Base-by-base conservation (phyloP, 768 basidiomycete genomes). In the Russula sp. region DNA sequence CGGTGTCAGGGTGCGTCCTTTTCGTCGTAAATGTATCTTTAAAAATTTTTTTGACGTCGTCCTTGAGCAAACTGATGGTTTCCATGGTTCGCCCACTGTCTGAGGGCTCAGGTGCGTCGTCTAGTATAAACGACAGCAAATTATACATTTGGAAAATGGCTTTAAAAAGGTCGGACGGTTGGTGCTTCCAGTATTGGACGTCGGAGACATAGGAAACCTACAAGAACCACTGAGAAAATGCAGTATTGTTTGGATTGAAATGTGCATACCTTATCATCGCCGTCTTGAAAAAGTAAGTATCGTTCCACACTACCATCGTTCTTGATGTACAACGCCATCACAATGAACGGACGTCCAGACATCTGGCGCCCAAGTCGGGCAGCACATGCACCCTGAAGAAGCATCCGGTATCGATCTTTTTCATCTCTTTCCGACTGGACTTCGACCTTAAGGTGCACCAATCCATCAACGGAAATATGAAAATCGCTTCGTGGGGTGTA, bases 401-500 rank as follows among this genome's bases (percentile, higher is more conserved):
- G 46, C 25, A 48, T 48, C 29, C 46, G 25, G 29, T 48, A 48
- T 41, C 38, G 51, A n/a, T 53, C 22, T 13, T 13, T 0, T 53
- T 53, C 2, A 41, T 35, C 3, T 39, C n/a, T 32, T 0, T 32
- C 53, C 7, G 39, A 54, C 18, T 54, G 39, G 32, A 54, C 53
- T 42, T 54, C 39, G n/a, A 54, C 53, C 18, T 32, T 1, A 42
- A 54, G 39, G 32, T 25, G n/a, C 53, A 42, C 29, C 36, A 53
- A 53, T 14, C 38, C 2, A 53, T 41, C 22, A 25, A 53, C 36
- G 13, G 51, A 39, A 2, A 54, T 4, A n/a, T 35, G 38, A 54
- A 54, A 54, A 54, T 42, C 16, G 39, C 53, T 54, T 54, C 53
- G 29, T 54, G 52, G 53, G 53, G 39, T 43, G 41, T 55, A 48